Evolutionary conservation across 2,329 filamentous ascomycete genomes (phyloP), one percentile per base, ranked within the genome.

Genomic region (Fusarium graminum): DNA sequence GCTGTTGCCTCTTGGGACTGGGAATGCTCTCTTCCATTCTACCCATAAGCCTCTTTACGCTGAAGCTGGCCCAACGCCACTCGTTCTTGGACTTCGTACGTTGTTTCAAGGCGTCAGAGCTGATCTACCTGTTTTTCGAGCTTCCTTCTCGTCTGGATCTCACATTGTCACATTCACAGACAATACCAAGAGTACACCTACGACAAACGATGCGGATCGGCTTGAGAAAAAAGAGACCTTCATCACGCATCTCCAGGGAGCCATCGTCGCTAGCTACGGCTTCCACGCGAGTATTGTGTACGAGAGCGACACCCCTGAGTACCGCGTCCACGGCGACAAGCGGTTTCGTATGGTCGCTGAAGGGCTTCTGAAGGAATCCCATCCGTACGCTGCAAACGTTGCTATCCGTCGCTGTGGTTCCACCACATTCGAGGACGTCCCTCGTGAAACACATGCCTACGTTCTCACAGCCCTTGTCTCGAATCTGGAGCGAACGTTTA

Each of bases 221-320:
- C 47, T 73, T 8, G 59, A 70, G 4, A 76, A 76, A 46, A 55
- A 76, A n/a, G 70, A 77, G 30, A 72, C 77, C 11, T 57, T 67
- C 2, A 77, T 82, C 6, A 72, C 75, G 0, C 75, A 78, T 43
- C 80, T 90, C 25, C 86, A 91, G 71, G 94, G 93, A 26, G 91
- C 90, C 25, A 92, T 97, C 22, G 94, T 98, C 3, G 90, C 90
- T 42, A 95, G 91, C 76, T 97, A 96, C 85, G 94, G 92, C 19
- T 88, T 98, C 73, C 94, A 98, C 74, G 92, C 94, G 29, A 89
- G 90, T 40, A 84, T 98, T 5, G 93, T 98, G 22, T 93, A 92
- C 70, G 93, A 97, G 80, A 95, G 92, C 77, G 94, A 98, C 77
- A 96, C 94, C 0, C 82, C 86, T 0, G 90, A 88, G 67, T 94